Percentiles rank a stretch among this genome's conserved stretches.
These are phyloP conservation scores for Silene coronaria DNA, from an alignment of 179 eudicot genomes.

Conservation along the genomic window DNA sequence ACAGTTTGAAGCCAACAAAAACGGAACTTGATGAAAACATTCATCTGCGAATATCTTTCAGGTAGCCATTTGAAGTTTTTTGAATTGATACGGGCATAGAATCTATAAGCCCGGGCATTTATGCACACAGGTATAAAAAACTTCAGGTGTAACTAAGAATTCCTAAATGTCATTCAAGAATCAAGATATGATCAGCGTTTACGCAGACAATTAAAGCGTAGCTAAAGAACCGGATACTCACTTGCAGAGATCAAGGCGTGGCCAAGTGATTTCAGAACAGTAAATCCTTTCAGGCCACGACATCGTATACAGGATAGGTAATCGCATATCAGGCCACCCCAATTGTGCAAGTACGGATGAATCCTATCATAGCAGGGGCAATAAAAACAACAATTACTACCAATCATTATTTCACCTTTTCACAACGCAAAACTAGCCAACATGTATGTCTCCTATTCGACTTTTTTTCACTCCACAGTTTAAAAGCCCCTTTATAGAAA, in stretches of 20 bases:
- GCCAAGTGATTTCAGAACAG: conserved; percentile 96
- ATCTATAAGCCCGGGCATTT: too few species aligned
- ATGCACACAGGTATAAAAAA: too few species aligned
- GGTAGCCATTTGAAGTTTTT: too few species aligned
- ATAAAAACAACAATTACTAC: neutral
- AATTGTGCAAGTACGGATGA: conserved; percentile 89
- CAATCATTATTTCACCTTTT: neutral
- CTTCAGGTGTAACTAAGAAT: too few species aligned
- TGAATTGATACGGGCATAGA: too few species aligned
- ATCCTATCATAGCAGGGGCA: conserved; percentile 46
- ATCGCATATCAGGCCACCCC: conserved; percentile 98
- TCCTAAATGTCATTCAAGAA: too few species aligned
- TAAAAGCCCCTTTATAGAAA: too few species aligned
- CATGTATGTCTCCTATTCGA: neutral
- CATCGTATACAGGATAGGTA: conserved; percentile 88
- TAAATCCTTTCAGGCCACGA: conserved; percentile 96
- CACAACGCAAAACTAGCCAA: neutral
- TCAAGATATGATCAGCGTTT: too few species aligned
- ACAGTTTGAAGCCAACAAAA: too few species aligned
- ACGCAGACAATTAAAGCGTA: too few species aligned
- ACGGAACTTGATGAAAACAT: too few species aligned
- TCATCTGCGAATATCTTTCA: too few species aligned
- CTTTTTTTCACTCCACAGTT: neutral
- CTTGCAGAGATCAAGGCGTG: conserved; percentile 99
- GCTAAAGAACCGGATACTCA: conserved; percentile 23